A percentile compares a stretch with the other conserved stretches of the same genome.
Conservation (phyloP, 208 protist genomes). For the Wallacemonas sp. region DNA sequence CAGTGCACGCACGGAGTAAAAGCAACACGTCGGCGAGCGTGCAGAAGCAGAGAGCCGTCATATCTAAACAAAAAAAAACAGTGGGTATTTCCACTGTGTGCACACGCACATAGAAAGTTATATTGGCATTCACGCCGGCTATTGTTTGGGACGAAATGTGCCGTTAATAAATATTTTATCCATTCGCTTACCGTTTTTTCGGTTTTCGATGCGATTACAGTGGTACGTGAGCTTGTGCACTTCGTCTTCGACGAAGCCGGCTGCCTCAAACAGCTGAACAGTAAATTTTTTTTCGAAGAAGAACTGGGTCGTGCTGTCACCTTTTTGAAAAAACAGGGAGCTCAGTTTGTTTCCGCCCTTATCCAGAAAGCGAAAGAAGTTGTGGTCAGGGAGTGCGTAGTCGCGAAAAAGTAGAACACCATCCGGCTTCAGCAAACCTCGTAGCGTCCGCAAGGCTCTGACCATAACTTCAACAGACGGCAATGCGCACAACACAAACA, state of each 20-base stretch:
- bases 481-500: slow-evolving; percentile 85
- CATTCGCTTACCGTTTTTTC: slow-evolving; percentile 82
- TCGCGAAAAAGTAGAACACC: slow-evolving; percentile 72
- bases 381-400: slow-evolving; percentile 77
- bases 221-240: slow-evolving; percentile 45
- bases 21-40: no score
- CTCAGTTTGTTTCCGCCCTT: slow-evolving; percentile 31
- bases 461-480: slow-evolving; percentile 59
- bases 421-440: slow-evolving; percentile 31
- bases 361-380: slow-evolving; percentile 71
- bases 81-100: no score
- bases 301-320: slow-evolving; percentile 69
- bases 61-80: no score
- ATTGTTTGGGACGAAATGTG: slow-evolving; percentile 30
- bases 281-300: slow-evolving; percentile 73
- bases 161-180: slow-evolving; percentile 89
- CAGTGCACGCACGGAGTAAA: no score
- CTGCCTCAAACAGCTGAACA: slow-evolving; percentile 31
- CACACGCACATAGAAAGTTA: no score
- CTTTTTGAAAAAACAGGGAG: slow-evolving; percentile 50
- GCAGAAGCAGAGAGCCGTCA: no score
- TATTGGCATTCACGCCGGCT: no score
- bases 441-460: slow-evolving; percentile 36
- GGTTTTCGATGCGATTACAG: slow-evolving; percentile 81
- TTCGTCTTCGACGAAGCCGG: slow-evolving; percentile 45